phyloP scores from a whole-genome alignment of 208 protist genomes.

The Leishmania major region DNA sequence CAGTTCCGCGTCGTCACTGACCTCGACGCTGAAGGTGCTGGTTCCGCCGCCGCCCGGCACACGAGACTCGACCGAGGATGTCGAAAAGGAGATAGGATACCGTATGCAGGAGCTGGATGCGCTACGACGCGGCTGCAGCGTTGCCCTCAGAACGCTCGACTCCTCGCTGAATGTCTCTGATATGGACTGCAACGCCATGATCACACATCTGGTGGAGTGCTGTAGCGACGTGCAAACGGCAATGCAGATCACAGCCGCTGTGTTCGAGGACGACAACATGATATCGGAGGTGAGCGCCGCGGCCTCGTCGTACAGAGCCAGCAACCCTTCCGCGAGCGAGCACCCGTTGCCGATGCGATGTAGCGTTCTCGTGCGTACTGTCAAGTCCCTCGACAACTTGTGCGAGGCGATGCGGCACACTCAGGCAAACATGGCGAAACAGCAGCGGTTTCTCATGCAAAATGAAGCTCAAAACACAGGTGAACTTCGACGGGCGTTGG shows the following conservation, averaged over 20 bases:
- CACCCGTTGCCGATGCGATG: slow-evolving; percentile 20
- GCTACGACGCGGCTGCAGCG: slow-evolving; percentile 30
- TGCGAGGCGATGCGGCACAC: slow-evolving; percentile 27
- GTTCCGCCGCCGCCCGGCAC: slow-evolving; percentile 5
- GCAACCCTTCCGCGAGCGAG: not conserved
- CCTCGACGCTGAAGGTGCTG: slow-evolving; percentile 8
- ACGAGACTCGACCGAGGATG: not conserved
- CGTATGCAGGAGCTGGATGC: slow-evolving; percentile 22
- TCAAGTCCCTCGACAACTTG: slow-evolving; percentile 29
- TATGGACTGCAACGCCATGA: slow-evolving; percentile 24
- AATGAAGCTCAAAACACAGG: slow-evolving; percentile 30
- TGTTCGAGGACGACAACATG: slow-evolving; percentile 15
- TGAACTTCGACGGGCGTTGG: slow-evolving; percentile 25
- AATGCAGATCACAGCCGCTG: slow-evolving; percentile 22
- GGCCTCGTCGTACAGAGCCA: not conserved
- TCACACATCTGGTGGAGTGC: slow-evolving; percentile 36
- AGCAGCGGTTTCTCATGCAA: slow-evolving; percentile 46
- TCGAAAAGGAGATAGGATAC: slow-evolving; percentile 11
- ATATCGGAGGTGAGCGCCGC: slow-evolving; percentile 21
- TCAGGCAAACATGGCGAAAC: slow-evolving; percentile 25
- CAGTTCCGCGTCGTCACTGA: not conserved
- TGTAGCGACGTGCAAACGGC: slow-evolving; percentile 44
- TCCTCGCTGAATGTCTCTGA: slow-evolving; percentile 14
- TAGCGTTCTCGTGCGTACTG: slow-evolving; percentile 26
- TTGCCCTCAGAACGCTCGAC: slow-evolving; percentile 30